Conservation (phyloP, 2,329 filamentous ascomycete genomes). For the Fusarium tricinctum region DNA sequence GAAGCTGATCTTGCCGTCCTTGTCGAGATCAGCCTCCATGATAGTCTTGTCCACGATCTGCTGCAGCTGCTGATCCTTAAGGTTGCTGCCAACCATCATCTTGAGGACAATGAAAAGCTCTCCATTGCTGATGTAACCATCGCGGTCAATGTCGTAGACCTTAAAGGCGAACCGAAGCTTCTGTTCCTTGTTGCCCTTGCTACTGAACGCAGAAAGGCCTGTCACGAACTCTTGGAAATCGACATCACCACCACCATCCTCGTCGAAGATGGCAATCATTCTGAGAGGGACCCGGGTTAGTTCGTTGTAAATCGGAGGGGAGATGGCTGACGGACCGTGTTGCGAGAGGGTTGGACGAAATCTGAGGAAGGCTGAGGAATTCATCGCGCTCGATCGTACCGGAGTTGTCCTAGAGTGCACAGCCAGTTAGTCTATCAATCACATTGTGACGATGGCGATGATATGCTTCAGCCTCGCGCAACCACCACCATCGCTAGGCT, state of each 20-base stretch:
- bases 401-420: constrained; percentile 82
- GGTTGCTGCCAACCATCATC: constrained; percentile 99
- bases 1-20: constrained; percentile 98
- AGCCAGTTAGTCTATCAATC: constrained; percentile 10
- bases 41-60: constrained; percentile 99
- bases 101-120: constrained; percentile 99
- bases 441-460: constrained; percentile 1
- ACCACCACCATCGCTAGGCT: constrained; percentile 3
- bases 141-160: constrained; percentile 98
- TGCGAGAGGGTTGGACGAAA: constrained; percentile 96
- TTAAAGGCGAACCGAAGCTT: constrained; percentile 99
- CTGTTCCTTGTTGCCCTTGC: constrained; percentile 99
- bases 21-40: constrained; percentile 98
- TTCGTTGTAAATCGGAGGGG: background rate
- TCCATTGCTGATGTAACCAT: constrained; percentile 98
- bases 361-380: constrained; percentile 96
- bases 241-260: constrained; percentile 96
- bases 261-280: constrained; percentile 99
- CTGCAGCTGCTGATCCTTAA: constrained; percentile 99
- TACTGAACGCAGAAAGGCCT: constrained; percentile 93
- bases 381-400: constrained; percentile 99
- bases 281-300: constrained; percentile 59
- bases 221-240: constrained; percentile 99
- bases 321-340: constrained; percentile 74
- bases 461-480: constrained; percentile 1